Base-by-base conservation (phyloP, 768 basidiomycete genomes). In the Filobasidium wieringae region DNA sequence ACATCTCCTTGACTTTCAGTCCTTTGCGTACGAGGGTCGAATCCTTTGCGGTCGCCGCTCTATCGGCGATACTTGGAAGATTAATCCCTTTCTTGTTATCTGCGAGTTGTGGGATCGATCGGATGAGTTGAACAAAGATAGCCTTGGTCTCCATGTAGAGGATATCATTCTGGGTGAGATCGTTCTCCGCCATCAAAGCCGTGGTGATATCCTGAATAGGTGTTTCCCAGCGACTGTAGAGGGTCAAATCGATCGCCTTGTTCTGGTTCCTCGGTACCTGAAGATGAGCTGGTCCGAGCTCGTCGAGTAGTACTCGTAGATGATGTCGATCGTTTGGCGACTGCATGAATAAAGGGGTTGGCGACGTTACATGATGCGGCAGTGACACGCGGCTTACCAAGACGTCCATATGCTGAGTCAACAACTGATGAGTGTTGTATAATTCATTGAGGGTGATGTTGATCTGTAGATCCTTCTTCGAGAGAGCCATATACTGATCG, bases 61-160 rank as follows among this genome's bases (percentile, higher is more conserved):
- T 80, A 74, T 99, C 95, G 9, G 93, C 93, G 60, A 97, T 85
- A 6, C 80, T 83, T 27, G 84, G 78, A 17, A 99, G 82, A 70
- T 95, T 84, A 71, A 95, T 87, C 0, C 95, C 95, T 47, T 47
- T 47, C 30, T 84, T 82, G 70, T 86, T 87, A 53, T 91, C 88
- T 5, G 83, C 80, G 0, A 83, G 79, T 49, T 84, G 80, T 1
- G 93, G 93, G 56, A 99, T 81, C 31, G 92, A 97, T 64, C 95
- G 91, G 57, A 99, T 84, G 53, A 97, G 82, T 72, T 96, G 91
- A 31, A 97, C 95, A 65, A 99, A 91, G 70, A 97, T 97, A 7
- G 93, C 96, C 77, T 99, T 99, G 57, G 95, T 88, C 73, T 99
- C 95, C 91, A 97, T 96, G 78, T 97, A 99, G 30, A 97, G 82